Percentiles rank a stretch among this genome's conserved stretches.
Conservation (phyloP, 805 yeast species). For the Tetrapisispora fleetii region DNA sequence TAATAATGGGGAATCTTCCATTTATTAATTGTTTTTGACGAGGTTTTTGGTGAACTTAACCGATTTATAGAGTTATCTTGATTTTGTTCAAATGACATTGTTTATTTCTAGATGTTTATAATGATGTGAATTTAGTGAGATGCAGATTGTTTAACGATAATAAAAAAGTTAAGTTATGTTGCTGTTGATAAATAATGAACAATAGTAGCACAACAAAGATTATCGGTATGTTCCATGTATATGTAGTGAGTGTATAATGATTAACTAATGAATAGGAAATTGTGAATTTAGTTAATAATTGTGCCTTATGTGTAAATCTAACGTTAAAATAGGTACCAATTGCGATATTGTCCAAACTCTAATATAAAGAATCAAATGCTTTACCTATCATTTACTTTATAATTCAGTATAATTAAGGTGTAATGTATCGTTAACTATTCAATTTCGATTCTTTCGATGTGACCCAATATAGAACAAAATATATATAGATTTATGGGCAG, state of each 20-base stretch:
- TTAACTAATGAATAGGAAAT: constrained; percentile 56
- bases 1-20: constrained; percentile 31
- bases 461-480: too few relatives aligned
- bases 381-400: too few relatives aligned
- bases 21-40: constrained; percentile 20
- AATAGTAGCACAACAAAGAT: constrained; percentile 49
- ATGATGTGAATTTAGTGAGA: not conserved
- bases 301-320: constrained; percentile 74
- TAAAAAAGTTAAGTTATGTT: not conserved
- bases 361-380: too few relatives aligned
- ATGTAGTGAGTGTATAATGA: constrained; percentile 77
- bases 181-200: not conserved
- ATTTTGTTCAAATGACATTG: not conserved
- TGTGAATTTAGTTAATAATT: constrained; percentile 67
- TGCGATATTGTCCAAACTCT: not conserved
- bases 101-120: not conserved
- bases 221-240: constrained; percentile 83
- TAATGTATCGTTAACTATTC: too few relatives aligned
- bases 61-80: constrained; percentile 1
- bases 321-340: constrained; percentile 59
- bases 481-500: too few relatives aligned
- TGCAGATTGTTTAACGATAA: not conserved
- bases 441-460: too few relatives aligned
- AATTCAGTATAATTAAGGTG: too few relatives aligned
- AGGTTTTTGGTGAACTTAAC: not conserved